Evolutionary conservation across 306 rosid species (phyloP).

Genomic region (Canavalia gladiata): DNA sequence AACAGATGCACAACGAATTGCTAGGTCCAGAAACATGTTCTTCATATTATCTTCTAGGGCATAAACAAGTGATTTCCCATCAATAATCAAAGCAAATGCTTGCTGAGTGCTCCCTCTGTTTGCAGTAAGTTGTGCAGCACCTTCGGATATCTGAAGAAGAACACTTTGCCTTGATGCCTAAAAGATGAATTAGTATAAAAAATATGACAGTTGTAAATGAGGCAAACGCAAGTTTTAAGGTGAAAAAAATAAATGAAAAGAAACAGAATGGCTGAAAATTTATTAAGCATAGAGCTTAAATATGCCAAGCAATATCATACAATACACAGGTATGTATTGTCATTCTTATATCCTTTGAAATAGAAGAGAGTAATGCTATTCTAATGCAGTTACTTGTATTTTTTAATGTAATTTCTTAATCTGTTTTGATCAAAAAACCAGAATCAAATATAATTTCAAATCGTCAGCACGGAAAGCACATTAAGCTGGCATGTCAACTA

Average conservation of each 20-base stretch:
- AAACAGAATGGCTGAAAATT: not conserved
- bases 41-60: constrained; percentile 80
- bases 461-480: not conserved
- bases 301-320: not conserved
- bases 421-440: constrained; percentile 14
- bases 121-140: constrained; percentile 59
- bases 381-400: constrained; percentile 11
- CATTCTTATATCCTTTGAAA: constrained; percentile 25
- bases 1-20: constrained; percentile 83
- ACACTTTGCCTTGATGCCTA: constrained; percentile 81
- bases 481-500: too few relatives aligned
- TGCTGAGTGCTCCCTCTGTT: constrained; percentile 67
- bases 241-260: not conserved
- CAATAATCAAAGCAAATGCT: constrained; percentile 90
- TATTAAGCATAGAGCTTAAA: not conserved
- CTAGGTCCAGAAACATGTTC: constrained; percentile 76
- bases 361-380: not conserved
- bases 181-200: constrained; percentile 26
- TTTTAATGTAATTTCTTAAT: constrained; percentile 16
- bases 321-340: not conserved
- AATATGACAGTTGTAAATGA: not conserved
- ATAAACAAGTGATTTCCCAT: constrained; percentile 93
- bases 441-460: constrained; percentile 1
- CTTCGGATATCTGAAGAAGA: constrained; percentile 68
- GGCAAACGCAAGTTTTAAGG: not conserved